These are phyloP conservation scores for Lachancea waltii DNA, from an alignment of 805 yeast species.

Conservation along the genomic window DNA sequence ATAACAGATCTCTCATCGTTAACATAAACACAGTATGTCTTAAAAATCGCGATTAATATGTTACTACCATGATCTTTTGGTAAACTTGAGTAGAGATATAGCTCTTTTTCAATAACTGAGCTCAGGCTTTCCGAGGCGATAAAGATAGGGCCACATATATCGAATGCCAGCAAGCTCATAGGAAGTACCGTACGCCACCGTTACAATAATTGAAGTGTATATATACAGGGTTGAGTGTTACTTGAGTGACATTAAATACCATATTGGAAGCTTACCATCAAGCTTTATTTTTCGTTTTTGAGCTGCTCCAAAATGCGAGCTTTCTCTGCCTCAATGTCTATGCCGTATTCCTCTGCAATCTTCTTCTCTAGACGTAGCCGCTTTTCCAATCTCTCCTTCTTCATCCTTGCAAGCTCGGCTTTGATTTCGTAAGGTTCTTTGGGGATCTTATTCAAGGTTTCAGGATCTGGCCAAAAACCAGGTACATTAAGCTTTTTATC, in stretches of 20 bases:
- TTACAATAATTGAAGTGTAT: too few species aligned
- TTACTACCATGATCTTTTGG: too few species aligned
- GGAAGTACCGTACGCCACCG: too few species aligned
- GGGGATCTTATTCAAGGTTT: conserved; percentile 82
- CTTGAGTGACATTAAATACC: too few species aligned
- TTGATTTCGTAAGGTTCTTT: conserved; percentile 88
- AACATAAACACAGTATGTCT: too few species aligned
- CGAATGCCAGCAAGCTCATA: too few species aligned
- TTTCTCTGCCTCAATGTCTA: conserved; percentile 45
- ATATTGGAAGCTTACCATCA: conserved; percentile 61
- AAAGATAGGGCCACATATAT: too few species aligned
- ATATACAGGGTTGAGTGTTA: conserved; percentile 34
- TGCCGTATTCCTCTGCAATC: conserved; percentile 60
- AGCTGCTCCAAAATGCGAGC: conserved; percentile 28
- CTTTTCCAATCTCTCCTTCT: conserved; percentile 66
- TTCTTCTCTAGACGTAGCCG: conserved; percentile 65
- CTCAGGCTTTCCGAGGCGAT: too few species aligned
- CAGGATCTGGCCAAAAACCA: conserved; percentile 97
- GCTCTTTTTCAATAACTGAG: too few species aligned
- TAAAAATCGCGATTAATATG: too few species aligned
- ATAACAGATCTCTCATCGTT: too few species aligned
- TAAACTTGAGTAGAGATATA: too few species aligned
- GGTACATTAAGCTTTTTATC: conserved; percentile 84
- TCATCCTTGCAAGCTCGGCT: conserved; percentile 84
- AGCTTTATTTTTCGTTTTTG: conserved; percentile 14